Base-by-base conservation (phyloP, 148 eudicot species). In the Dysphania ambrosioides region DNA sequence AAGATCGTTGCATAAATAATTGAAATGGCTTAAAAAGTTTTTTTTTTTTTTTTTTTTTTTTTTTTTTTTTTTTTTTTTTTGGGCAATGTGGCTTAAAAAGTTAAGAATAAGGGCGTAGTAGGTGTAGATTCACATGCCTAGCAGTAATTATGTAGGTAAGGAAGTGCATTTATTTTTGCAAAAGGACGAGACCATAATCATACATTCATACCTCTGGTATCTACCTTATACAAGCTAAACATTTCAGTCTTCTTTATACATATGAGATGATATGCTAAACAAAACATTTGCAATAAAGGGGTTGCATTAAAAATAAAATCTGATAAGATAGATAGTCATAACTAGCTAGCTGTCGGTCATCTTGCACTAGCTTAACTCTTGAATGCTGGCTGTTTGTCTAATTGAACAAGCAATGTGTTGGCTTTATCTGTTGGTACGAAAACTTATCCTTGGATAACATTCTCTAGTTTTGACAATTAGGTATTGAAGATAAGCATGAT, bases 401-500 rank as follows among this genome's bases (percentile, higher is more conserved):
- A 61, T 11, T 64, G 77, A 74, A 18, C 38, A 74, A 63, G 69
- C 70, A 74, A 74, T 63, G 61, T 31, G 47, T 63, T 74, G 60
- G 70, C 70, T 31, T 70, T n/a, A n/a, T n/a, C n/a, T 35, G 56
- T 2, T 65, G 42, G 27, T 35, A 35, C n/a, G 27, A 15, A 34
- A 21, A n/a, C n/a, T n/a, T 16, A 18, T 27, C 19, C 29, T 65
- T 63, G 67, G 44, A 36, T 65, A 65, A 65, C 68, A 65, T 65
- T 36, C 15, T 63, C 12, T 63, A 15, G 34, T 35, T 56, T 56
- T 56, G 32, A 71, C 29, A 3, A 35, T 56, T 35, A 56, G 41
- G 34, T 51, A 4, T 70, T 63, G 44, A 5, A 16, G 40, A 63
- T 63, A 63, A 63, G 34, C 67, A 47, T 47, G 53, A 63, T 65